phyloP scores from a whole-genome alignment of 1,284 basidiomycete species.

The Cerioporus squamosus region DNA sequence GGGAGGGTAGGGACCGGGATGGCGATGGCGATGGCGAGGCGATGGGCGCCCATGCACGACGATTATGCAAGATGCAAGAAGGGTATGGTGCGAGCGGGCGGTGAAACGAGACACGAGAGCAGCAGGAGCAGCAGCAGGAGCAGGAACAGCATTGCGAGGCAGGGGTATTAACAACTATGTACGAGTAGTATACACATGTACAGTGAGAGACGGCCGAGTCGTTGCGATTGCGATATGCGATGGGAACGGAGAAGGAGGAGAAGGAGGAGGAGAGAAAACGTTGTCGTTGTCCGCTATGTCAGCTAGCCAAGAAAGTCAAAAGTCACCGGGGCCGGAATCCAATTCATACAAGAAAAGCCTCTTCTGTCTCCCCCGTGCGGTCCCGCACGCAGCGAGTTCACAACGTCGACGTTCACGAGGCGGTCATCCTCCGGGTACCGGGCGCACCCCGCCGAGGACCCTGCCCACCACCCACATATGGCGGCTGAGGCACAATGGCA shows the following conservation, averaged over 20 bases:
- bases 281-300: neutral
- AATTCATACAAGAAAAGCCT: neutral
- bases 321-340: neutral
- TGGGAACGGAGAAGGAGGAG: too few species aligned
- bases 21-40: too few species aligned
- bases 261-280: neutral
- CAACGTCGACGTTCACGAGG: conserved; percentile 5
- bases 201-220: neutral
- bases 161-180: conserved; percentile 5
- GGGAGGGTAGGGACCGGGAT: too few species aligned
- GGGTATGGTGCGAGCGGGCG: conserved; percentile 3
- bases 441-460: conserved; percentile 10
- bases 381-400: neutral
- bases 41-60: too few species aligned
- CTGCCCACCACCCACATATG: conserved; percentile 11
- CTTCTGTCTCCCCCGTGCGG: neutral
- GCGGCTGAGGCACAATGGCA: neutral
- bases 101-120: neutral
- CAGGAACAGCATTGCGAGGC: too few species aligned
- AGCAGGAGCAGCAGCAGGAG: too few species aligned
- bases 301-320: neutral
- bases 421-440: conserved; percentile 21
- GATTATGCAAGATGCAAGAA: neutral
- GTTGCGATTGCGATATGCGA: too few species aligned
- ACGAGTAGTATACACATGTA: conserved; percentile 10